Conservation (phyloP, 2,329 filamentous ascomycete species). For the Bipolaris sorokiniana region DNA sequence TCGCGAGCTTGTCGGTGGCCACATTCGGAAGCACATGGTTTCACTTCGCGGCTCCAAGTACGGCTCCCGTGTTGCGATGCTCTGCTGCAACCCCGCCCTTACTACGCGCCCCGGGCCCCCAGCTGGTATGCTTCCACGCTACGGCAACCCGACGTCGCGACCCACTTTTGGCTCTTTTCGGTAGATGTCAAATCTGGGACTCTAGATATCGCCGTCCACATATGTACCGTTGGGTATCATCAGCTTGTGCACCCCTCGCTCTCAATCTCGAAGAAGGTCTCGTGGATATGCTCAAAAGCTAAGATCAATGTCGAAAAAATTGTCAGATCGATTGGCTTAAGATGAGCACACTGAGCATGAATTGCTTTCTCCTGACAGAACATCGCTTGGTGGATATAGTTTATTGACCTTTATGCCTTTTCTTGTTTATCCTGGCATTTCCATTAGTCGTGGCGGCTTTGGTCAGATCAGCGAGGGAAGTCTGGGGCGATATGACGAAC, state of each 20-base stretch:
- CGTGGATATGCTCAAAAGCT: slow-evolving; percentile 41
- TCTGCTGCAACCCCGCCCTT: slow-evolving; percentile 93
- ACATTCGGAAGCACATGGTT: slow-evolving; percentile 99
- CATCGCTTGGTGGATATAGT: slow-evolving; percentile 35
- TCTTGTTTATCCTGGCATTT: slow-evolving; percentile 44
- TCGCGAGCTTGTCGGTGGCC: slow-evolving; percentile 87
- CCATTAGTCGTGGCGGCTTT: slow-evolving; percentile 24
- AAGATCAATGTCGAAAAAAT: slow-evolving; percentile 41
- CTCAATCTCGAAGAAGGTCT: slow-evolving; percentile 41
- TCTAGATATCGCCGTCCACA: slow-evolving; percentile 26
- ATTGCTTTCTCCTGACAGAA: slow-evolving; percentile 30
- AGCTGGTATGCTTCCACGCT: slow-evolving; percentile 60
- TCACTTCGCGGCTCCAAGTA: slow-evolving; percentile 98
- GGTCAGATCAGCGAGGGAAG: slow-evolving; percentile 20
- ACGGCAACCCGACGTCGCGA: slow-evolving; percentile 36
- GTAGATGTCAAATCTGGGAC: slow-evolving; percentile 19
- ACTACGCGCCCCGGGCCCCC: slow-evolving; percentile 88
- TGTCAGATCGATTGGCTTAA: slow-evolving; percentile 42
- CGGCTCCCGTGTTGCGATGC: slow-evolving; percentile 96
- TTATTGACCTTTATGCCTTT: slow-evolving; percentile 31
- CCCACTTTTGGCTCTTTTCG: slow-evolving; percentile 41
- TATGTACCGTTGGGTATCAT: slow-evolving; percentile 39
- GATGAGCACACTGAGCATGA: slow-evolving; percentile 32
- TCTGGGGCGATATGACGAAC: slow-evolving; percentile 22
- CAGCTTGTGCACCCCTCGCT: slow-evolving; percentile 36